Evolutionary conservation across 306 rosid genomes (phyloP).

Genomic region (Gastrolobium bilobum): DNA sequence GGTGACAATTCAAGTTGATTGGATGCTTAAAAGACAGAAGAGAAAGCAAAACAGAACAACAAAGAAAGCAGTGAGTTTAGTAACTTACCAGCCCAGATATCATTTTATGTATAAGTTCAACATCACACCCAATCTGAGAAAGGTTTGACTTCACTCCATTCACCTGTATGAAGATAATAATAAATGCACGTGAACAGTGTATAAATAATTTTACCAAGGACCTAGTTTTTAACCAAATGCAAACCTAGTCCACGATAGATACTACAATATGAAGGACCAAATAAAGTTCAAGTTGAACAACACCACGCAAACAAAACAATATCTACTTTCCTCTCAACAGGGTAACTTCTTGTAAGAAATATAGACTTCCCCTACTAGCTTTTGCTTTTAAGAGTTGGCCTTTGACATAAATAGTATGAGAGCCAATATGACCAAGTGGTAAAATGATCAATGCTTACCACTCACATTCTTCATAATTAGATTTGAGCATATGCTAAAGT

Average conservation of each 20-base stretch:
- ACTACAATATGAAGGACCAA: neutral
- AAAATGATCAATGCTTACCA: neutral
- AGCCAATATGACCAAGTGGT: neutral
- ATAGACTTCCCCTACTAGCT: neutral
- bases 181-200: neutral
- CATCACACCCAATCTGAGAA: conserved; percentile 66
- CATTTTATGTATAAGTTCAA: conserved; percentile 39
- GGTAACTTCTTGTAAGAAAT: neutral
- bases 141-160: conserved; percentile 67
- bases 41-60: neutral
- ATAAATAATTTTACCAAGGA: neutral
- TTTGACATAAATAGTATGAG: neutral
- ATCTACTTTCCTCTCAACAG: conserved; percentile 20
- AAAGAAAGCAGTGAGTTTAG: neutral
- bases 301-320: conserved; percentile 5
- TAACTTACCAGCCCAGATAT: conserved; percentile 26
- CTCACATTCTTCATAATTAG: neutral
- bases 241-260: conserved; percentile 14
- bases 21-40: conserved; percentile 1
- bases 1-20: neutral
- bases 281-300: neutral
- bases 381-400: neutral
- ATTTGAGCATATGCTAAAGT: neutral
- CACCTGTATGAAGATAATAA: conserved; percentile 53
- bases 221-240: neutral